Evolutionary conservation across 306 rosid genomes (phyloP), one percentile per base, ranked within the genome.

Genomic region (Bauhinia variegata): DNA sequence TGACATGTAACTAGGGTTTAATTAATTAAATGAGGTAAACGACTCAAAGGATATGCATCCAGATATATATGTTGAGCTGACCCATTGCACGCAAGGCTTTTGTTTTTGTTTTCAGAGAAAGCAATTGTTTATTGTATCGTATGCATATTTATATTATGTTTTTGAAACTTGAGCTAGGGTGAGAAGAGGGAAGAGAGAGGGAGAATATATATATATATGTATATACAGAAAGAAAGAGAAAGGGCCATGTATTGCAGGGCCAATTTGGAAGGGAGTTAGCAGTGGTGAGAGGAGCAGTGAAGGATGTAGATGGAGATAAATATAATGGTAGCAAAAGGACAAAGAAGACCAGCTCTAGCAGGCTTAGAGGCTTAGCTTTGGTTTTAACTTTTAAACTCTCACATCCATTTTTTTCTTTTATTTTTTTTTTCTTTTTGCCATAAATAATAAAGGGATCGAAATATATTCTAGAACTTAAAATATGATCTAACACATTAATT

Each of bases 331-430:
- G 72, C 34, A 73, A 79, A 54, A 60, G 54, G 87, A 86, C 91
- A 83, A 86, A 75, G 37, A 28, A 55, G 64, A 63, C 59, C 79
- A 81, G 79, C 78, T 78, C 75, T 76, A 60, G 81, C 78, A 52
- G 83, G 86, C 79, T 83, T 73, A 57, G 54, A 78, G 55, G 62
- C 75, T 23, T 70, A 72, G 73, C 67, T 55, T 69, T 57, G 64
- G 15, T 48, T 53, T 62, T n/a, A n/a, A n/a, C n/a, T n/a, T n/a
- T n/a, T 68, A 44, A 70, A 37, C 12, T 13, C 59, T 50, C 60
- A 58, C 39, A 33, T 53, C 16, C 16, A 50, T n/a, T n/a, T n/a
- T n/a, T n/a, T n/a, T n/a, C n/a, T n/a, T n/a, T n/a, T n/a, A n/a
- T n/a, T n/a, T n/a, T n/a, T n/a, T n/a, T n/a, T n/a, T n/a, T n/a